Evolutionary conservation across 768 basidiomycete genomes (phyloP).

Genomic region (Butyriboletus loyo): DNA sequence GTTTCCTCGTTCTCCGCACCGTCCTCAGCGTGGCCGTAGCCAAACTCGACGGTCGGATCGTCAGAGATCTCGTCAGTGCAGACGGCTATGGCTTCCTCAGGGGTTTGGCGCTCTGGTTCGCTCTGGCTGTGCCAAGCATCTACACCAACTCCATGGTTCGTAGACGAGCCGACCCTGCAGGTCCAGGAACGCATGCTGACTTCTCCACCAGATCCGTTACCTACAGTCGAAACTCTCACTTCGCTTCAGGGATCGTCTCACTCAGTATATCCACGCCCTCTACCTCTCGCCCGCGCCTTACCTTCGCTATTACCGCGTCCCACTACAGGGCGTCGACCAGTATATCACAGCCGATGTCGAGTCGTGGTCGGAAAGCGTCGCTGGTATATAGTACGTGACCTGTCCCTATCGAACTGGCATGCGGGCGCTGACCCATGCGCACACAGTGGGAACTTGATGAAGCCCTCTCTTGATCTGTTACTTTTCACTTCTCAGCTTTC

Average conservation of each 20-base stretch:
- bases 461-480: constrained; percentile 85
- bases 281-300: constrained; percentile 78
- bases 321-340: constrained; percentile 79
- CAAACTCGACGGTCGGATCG: constrained; percentile 83
- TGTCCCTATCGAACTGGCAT: neutral
- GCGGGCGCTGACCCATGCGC: neutral
- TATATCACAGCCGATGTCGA: constrained; percentile 93
- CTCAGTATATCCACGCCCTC: constrained; percentile 87
- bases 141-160: constrained; percentile 93
- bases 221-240: constrained; percentile 85
- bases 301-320: constrained; percentile 64
- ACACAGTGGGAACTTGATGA: constrained; percentile 83
- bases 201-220: constrained; percentile 67
- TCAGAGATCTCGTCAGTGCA: constrained; percentile 83
- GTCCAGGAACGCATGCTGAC: neutral
- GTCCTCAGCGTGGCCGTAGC: constrained; percentile 88
- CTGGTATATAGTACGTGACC: constrained; percentile 82
- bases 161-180: neutral
- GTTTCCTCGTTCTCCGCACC: constrained; percentile 83
- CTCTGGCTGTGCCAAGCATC: constrained; percentile 86
- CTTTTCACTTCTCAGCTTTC: constrained; percentile 93
- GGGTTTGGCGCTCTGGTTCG: constrained; percentile 86
- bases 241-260: constrained; percentile 78
- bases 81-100: constrained; percentile 79
- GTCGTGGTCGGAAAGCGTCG: constrained; percentile 80